A percentile compares a stretch with the other conserved stretches of the same genome.
Conservation (phyloP, 116 monocot genomes). For the Iris pallida region DNA sequence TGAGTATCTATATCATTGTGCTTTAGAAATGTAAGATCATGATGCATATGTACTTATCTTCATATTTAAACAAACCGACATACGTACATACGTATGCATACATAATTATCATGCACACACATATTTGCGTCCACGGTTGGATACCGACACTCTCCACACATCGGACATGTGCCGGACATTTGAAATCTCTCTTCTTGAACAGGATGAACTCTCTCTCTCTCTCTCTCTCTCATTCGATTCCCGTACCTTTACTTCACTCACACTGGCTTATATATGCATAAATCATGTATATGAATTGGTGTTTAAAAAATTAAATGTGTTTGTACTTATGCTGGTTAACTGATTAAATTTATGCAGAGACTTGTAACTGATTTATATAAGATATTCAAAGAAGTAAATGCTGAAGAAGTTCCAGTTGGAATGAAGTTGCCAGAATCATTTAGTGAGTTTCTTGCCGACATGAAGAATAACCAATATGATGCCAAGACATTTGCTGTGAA, state of each 20-base stretch:
- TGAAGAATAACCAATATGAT: conserved; percentile 77
- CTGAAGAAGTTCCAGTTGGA: conserved; percentile 41
- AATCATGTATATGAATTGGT: neutral
- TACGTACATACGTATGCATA: too few species aligned
- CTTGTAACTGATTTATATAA: conserved; percentile 68
- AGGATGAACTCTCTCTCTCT: too few species aligned
- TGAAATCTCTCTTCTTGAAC: too few species aligned
- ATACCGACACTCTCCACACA: too few species aligned
- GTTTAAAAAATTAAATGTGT: neutral
- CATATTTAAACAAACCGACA: too few species aligned
- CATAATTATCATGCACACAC: too few species aligned
- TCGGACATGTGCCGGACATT: too few species aligned
- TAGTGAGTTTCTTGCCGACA: conserved; percentile 60
- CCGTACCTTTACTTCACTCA: too few species aligned
- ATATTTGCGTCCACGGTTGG: too few species aligned
- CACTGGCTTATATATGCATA: too few species aligned
- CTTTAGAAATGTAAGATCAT: neutral
- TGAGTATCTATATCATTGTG: neutral
- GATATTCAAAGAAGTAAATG: conserved; percentile 56
- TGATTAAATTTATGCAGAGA: conserved; percentile 40
- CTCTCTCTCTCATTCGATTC: too few species aligned
- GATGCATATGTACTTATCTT: too few species aligned
- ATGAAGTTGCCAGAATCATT: conserved; percentile 64
- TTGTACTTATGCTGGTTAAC: neutral
- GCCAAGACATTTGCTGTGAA: conserved; percentile 72